Base-by-base conservation (phyloP, 495 filamentous ascomycete genomes). In the Rhizodiscina lignyota region DNA sequence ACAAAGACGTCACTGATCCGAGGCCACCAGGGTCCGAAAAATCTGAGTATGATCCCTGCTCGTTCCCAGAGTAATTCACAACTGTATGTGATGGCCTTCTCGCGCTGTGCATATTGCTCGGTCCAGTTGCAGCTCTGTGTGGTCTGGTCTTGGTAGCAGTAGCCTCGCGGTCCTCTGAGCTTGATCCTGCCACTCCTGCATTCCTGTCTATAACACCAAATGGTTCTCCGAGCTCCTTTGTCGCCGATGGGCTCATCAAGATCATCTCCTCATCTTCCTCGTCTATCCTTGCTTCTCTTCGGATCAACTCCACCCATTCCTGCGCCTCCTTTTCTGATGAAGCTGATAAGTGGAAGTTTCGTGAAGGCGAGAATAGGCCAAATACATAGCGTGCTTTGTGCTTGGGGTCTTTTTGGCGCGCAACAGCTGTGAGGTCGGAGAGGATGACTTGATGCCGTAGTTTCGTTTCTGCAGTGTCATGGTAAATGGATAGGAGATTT, bases 401-500 rank as follows among this genome's bases (percentile, higher is more conserved):
- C 59, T 89, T 91, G 1, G 82, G 75, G 42, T 94, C 83, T 47
- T 80, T 86, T 34, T 94, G 72, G 34, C 79, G 66, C 1, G 85
- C 80, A 21, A 94, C 81, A 3, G 87, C 87, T 3, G 86, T 94
- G 38, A 96, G 67, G 39, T 97, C 89, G 22, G 82, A 80, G 30
- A 94, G 70, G 48, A 71, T 73, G 41, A 97, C 72, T 45, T 91
- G 85, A 46, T 83, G 78, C 18, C 82, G 75, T 5, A 97, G 70
- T 51, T 87, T 83, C 45, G 78, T 80, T 50, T 92, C 84, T 47
- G 83, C 77, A 36, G 84, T 72, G 44, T 85, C 77, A 51, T 89
- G 87, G 72, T 97, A 97, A 41, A 92, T 83, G 23, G 83, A 94
- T 17, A 96, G 69, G n/a, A 82, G 67, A 49, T 92, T 92, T 1